Conservation (phyloP, 2,329 filamentous ascomycete species). For the Lachnellula occidentalis region DNA sequence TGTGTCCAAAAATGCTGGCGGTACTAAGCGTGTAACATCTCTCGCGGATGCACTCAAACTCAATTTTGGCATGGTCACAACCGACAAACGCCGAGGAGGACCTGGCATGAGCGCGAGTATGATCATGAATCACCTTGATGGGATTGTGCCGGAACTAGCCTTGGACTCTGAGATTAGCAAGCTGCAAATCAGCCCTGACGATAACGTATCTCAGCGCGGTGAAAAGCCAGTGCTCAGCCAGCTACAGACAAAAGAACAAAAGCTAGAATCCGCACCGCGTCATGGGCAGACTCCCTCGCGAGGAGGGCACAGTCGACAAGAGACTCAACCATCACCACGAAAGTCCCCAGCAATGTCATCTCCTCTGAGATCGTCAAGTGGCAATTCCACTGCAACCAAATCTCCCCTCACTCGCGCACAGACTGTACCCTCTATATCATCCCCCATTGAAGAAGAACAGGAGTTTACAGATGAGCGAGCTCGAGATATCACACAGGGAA, state of each 20-base stretch:
- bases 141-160: conserved; percentile 43
- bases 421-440: conserved; percentile 18
- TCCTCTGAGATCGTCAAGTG: conserved; percentile 19
- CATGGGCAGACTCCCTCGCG: conserved; percentile 17
- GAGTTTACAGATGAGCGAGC: conserved; percentile 62
- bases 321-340: conserved; percentile 22
- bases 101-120: conserved; percentile 71
- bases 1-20: conserved; percentile 96
- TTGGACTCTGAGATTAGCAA: conserved; percentile 33
- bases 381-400: conserved; percentile 10
- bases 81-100: conserved; percentile 62
- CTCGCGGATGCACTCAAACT: conserved; percentile 93
- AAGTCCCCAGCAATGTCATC: conserved; percentile 19
- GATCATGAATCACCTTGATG: conserved; percentile 65
- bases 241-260: conserved; percentile 12
- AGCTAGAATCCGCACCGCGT: conserved; percentile 7
- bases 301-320: conserved; percentile 20
- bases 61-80: conserved; percentile 95
- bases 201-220: conserved; percentile 5
- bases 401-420: conserved; percentile 22
- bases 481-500: conserved; percentile 83
- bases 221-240: conserved; percentile 13
- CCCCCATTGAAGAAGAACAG: conserved; percentile 26
- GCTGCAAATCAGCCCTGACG: conserved; percentile 22
- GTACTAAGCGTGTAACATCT: conserved; percentile 94